Evolutionary conservation across 805 yeast genomes (phyloP), one percentile per base, ranked within the genome.

Genomic region (Lipomyces sp.): DNA sequence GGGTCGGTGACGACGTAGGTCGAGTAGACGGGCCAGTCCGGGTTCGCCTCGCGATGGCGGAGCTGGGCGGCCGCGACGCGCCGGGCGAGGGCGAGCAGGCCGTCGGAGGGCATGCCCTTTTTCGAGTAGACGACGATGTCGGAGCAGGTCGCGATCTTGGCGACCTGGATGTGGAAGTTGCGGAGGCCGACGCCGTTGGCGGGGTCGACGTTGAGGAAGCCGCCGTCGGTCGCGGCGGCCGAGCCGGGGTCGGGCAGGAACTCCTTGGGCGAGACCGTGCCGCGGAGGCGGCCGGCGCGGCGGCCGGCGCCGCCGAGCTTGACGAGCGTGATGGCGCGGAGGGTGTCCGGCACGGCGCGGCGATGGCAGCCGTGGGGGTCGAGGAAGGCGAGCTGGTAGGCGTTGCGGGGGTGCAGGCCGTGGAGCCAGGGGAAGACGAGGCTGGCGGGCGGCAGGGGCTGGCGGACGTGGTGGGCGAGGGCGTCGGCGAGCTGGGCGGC

Each of bases 351-450:
- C 34, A 62, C 59, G 47, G 59, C 60, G 48, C 67, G 57, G 24
- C 43, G 34, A 49, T 51, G 55, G 53, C 55, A 18, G 57, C 39
- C 61, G 68, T 36, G 36, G 4, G 70, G 71, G 48, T 68, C 69
- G 38, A 66, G 51, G 60, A 67, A 80, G 70, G 65, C 74, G 39
- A 75, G 68, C 61, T 80, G 84, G 22, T 82, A 78, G 37, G 74
- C 70, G 61, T 81, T 80, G 32, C 74, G 72, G 13, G 72, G 73
- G 55, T 83, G 80, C 39, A 85, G 71, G 0, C 95, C 93, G 65
- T 90, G 96, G 23, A 87, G 72, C 96, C 96, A 89, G 0, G 97
- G 97, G 61, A 89, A 90, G 75, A 90, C 79, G 10, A 63, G 63
- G 22, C 74, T 76, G 18, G 90, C 83, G 2, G 77, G 78, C 0